A percentile compares a stretch with the other conserved stretches of the same genome.
Evolutionary conservation across 179 eudicot species (phyloP).

Genomic region (Silene noctiflora): DNA sequence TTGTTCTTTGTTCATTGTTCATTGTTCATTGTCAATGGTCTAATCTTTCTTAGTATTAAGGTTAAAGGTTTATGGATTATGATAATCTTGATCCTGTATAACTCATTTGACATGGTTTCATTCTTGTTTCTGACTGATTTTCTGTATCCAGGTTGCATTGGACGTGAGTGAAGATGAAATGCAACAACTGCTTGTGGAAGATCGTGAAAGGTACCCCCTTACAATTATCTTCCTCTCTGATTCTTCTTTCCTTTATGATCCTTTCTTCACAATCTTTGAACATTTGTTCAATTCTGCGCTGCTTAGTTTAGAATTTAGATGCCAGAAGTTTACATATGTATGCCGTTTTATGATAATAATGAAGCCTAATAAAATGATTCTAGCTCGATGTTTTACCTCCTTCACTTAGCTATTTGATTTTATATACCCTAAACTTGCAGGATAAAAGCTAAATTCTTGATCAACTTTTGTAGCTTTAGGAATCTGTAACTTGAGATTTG

Average conservation of each 20-base stretch:
- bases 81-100: not conserved
- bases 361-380: not conserved
- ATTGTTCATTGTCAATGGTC: not conserved
- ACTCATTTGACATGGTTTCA: not conserved
- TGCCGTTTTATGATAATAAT: not conserved
- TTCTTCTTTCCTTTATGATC: not conserved
- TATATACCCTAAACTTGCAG: not conserved
- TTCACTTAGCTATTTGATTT: not conserved
- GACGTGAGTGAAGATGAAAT: conserved; percentile 72
- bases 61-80: not conserved
- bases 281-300: not conserved
- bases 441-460: not conserved
- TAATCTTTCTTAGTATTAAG: not conserved
- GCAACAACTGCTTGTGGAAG: conserved; percentile 50
- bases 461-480: not conserved
- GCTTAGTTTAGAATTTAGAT: not conserved
- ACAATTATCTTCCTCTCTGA: not conserved
- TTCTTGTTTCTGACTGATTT: conserved; percentile 4
- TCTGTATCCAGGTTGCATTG: conserved; percentile 62
- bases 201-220: conserved; percentile 34
- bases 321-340: not conserved
- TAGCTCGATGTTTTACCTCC: not conserved
- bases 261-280: not conserved
- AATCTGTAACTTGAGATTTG: not conserved
- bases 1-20: no score